Percentiles rank a stretch among this genome's conserved stretches.
phyloP scores from a whole-genome alignment of 345 rosid genomes.

The Brassica carinata region DNA sequence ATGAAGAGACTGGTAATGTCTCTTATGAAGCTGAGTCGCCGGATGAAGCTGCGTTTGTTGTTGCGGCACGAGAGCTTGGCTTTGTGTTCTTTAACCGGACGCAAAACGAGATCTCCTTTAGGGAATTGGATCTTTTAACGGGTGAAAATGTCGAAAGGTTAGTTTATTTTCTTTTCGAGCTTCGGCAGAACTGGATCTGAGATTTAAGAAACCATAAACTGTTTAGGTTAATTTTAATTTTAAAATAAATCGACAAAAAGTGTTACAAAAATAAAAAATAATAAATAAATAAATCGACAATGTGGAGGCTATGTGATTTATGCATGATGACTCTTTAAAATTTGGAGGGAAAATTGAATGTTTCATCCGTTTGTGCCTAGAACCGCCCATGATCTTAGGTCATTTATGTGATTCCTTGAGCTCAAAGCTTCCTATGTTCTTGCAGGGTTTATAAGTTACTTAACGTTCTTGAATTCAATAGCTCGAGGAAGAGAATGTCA shows the following conservation, averaged over 20 bases:
- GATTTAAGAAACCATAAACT: no score
- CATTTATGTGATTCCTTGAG: neutral
- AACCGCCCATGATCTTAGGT: neutral
- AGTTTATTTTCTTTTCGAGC: neutral
- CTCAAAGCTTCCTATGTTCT: neutral
- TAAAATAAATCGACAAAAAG: no score
- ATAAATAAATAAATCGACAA: no score
- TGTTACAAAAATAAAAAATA: no score
- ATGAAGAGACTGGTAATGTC: slow-evolving; percentile 64
- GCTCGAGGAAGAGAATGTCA: slow-evolving; percentile 93
- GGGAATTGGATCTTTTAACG: slow-evolving; percentile 55
- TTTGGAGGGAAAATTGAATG: no score
- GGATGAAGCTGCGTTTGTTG: slow-evolving; percentile 93
- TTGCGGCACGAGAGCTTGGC: slow-evolving; percentile 90
- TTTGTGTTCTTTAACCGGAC: slow-evolving; percentile 80
- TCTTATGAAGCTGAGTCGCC: slow-evolving; percentile 96
- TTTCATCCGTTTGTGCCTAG: no score
- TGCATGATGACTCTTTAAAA: no score
- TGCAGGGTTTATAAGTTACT: slow-evolving; percentile 72
- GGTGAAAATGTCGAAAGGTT: slow-evolving; percentile 75
- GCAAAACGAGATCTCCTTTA: slow-evolving; percentile 62
- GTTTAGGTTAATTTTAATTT: no score
- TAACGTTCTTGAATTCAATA: slow-evolving; percentile 79
- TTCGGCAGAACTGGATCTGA: no score
- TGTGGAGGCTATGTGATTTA: no score